Evolutionary conservation across 768 basidiomycete genomes (phyloP).

Genomic region (Galerina sulciceps): DNA sequence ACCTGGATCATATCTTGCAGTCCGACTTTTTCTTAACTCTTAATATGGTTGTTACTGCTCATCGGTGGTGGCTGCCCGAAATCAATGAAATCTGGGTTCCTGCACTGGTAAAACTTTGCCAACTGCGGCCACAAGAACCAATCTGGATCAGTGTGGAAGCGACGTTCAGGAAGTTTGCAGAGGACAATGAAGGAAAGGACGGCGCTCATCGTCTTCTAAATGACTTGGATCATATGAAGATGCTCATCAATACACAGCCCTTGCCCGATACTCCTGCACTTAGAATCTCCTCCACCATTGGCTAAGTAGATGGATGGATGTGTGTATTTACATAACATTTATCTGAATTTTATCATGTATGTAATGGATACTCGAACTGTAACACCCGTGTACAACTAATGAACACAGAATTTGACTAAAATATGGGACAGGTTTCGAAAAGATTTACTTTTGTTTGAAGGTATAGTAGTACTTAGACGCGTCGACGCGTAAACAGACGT

Average conservation of each 20-base stretch:
- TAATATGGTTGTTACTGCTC: constrained; percentile 27
- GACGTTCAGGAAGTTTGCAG: constrained; percentile 26
- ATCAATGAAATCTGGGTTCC: constrained; percentile 40
- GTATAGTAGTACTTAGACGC: no score
- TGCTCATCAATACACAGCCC: not conserved
- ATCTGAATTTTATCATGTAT: no score
- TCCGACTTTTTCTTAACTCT: constrained; percentile 39
- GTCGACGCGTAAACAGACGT: not conserved
- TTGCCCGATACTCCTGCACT: not conserved
- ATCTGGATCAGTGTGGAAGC: constrained; percentile 34
- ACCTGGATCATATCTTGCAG: constrained; percentile 32
- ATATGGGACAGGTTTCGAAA: no score
- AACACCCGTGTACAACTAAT: no score
- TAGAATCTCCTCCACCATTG: no score
- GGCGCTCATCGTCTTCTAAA: constrained; percentile 1
- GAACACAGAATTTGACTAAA: no score
- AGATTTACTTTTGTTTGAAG: no score
- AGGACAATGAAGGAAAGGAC: constrained; percentile 18
- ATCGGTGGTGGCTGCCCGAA: constrained; percentile 40
- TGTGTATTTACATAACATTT: no score
- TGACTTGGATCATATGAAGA: constrained; percentile 9
- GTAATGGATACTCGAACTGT: no score
- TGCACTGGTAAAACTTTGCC: constrained; percentile 35
- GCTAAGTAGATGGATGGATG: no score
- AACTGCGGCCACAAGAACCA: constrained; percentile 30